phyloP scores from a whole-genome alignment of 441 rosid species.

The Brassica balearica region DNA sequence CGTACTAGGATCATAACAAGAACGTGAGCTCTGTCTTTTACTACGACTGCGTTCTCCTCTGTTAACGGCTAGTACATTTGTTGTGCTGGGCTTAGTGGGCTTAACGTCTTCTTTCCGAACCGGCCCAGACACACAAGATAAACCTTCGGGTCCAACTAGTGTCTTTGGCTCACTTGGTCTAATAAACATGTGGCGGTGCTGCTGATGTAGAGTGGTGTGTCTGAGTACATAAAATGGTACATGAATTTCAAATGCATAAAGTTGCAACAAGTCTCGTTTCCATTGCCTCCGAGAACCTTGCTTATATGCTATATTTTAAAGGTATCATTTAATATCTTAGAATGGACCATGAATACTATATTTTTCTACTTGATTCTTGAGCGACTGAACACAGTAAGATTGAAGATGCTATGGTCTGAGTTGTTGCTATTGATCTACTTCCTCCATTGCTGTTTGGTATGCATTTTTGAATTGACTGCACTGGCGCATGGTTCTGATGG shows the following conservation, averaged over 20 bases:
- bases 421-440: slow-evolving; percentile 4
- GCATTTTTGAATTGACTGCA: neutral
- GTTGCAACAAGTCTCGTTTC: no score
- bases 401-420: neutral
- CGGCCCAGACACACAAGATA: neutral
- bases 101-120: neutral
- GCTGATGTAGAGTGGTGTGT: no score
- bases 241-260: no score
- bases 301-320: slow-evolving; percentile 12
- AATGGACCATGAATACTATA: neutral
- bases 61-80: neutral
- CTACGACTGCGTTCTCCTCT: neutral
- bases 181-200: no score
- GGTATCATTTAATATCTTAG: slow-evolving; percentile 15
- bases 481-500: neutral
- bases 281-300: neutral
- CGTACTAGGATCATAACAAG: neutral
- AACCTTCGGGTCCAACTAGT: neutral
- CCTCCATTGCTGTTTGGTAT: neutral
- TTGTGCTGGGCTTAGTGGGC: neutral
- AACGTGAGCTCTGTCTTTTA: neutral
- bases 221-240: no score
- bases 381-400: neutral
- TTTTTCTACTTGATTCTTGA: no score
- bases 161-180: neutral